These are phyloP conservation scores for Pythium diclinum DNA, from an alignment of 352 stramenopile genomes.

Conservation along the genomic window DNA sequence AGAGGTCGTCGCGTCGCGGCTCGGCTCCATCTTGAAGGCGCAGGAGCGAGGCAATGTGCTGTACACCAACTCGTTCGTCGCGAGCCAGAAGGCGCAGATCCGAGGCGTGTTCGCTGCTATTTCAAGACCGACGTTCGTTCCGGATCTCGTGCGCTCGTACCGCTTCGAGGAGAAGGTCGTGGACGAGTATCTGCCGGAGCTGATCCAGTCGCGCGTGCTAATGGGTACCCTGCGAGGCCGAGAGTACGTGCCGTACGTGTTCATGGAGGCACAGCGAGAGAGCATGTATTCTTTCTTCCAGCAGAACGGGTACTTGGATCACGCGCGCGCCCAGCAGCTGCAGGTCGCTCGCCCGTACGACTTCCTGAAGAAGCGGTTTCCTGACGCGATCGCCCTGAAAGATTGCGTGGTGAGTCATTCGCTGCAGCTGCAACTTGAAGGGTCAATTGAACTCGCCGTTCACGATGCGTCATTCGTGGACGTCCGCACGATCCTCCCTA, in stretches of 20 bases:
- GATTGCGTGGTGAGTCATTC: conserved; percentile 59
- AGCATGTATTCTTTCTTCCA: conserved; percentile 85
- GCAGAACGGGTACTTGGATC: conserved; percentile 77
- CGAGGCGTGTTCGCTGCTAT: conserved; percentile 63
- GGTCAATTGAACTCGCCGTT: conserved; percentile 61
- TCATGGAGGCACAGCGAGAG: conserved; percentile 67
- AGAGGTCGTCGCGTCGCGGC: conserved; percentile 57
- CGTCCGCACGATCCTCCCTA: conserved; percentile 55
- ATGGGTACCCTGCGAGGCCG: conserved; percentile 61
- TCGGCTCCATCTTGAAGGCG: conserved; percentile 60
- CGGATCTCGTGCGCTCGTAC: conserved; percentile 53
- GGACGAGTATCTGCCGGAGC: conserved; percentile 51
- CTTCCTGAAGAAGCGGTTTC: conserved; percentile 70
- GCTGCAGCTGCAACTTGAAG: conserved; percentile 67
- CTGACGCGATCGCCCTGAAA: conserved; percentile 60
- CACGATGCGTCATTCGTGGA: conserved; percentile 71
- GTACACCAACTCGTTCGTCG: conserved; percentile 76
- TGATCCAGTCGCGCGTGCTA: conserved; percentile 52
- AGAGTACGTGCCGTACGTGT: conserved; percentile 79
- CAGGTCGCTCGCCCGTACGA: conserved; percentile 67
- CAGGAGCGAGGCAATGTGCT: conserved; percentile 64
- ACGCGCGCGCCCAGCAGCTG: conserved; percentile 51
- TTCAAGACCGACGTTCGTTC: conserved; percentile 66
- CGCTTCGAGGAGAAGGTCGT: conserved; percentile 67
- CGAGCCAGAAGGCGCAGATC: conserved; percentile 56